These are phyloP conservation scores for Gymnopilus dilepis DNA, from an alignment of 768 basidiomycete species.

Conservation along the genomic window DNA sequence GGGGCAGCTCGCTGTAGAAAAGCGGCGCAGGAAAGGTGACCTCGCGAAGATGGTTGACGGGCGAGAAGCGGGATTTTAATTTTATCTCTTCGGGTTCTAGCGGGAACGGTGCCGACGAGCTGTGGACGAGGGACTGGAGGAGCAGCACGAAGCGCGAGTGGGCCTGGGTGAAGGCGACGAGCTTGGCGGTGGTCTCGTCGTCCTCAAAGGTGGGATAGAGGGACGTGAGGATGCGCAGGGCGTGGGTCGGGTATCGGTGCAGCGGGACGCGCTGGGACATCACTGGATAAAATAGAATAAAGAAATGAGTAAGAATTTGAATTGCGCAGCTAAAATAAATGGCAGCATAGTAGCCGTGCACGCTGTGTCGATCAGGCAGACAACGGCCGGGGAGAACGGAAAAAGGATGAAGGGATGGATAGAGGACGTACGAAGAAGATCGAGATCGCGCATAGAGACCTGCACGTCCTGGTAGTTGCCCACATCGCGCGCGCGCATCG, in stretches of 20 bases:
- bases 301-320: neutral
- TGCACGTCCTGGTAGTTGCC: slow-evolving; percentile 50
- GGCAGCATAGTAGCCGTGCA: neutral
- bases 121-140: slow-evolving; percentile 74
- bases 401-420: no score
- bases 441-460: slow-evolving; percentile 62
- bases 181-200: slow-evolving; percentile 38
- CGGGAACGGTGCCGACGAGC: slow-evolving; percentile 52
- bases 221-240: slow-evolving; percentile 56
- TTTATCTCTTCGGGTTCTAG: slow-evolving; percentile 49
- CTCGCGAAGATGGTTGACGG: slow-evolving; percentile 48
- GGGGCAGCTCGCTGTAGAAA: slow-evolving; percentile 41
- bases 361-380: neutral
- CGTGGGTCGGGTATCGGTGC: slow-evolving; percentile 74
- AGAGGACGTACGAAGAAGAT: slow-evolving; percentile 70
- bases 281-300: slow-evolving; percentile 44
- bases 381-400: slow-evolving; percentile 18
- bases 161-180: slow-evolving; percentile 57
- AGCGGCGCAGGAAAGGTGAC: slow-evolving; percentile 80
- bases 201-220: slow-evolving; percentile 37
- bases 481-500: slow-evolving; percentile 46
- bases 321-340: neutral
- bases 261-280: slow-evolving; percentile 67
- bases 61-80: slow-evolving; percentile 34
- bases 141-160: slow-evolving; percentile 80